Conservation (phyloP, 176 grass and related monocot species). For the Alopecurus myosuroides region DNA sequence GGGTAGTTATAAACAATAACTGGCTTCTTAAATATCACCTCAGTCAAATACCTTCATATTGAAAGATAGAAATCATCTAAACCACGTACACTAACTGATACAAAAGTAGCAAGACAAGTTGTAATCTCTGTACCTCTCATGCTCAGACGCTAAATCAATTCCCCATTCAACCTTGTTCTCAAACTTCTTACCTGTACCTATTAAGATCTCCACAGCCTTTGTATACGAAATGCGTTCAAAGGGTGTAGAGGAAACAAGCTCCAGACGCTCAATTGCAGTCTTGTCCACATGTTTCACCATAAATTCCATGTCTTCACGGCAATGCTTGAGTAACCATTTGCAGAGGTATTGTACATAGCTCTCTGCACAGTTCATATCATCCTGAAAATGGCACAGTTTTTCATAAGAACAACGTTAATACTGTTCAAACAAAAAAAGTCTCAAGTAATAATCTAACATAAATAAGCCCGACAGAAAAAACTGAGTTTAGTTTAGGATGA, state of each 20-base stretch:
- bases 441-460: neutral
- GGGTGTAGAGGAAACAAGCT: constrained; percentile 74
- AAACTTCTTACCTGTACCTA: constrained; percentile 70
- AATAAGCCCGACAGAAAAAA: neutral
- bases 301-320: constrained; percentile 89
- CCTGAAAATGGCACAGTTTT: constrained; percentile 40
- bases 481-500: neutral
- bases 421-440: neutral
- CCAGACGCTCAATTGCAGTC: constrained; percentile 67
- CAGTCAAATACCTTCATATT: constrained; percentile 76
- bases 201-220: constrained; percentile 72
- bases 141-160: constrained; percentile 95
- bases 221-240: constrained; percentile 82
- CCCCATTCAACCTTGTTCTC: constrained; percentile 96
- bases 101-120: constrained; percentile 1
- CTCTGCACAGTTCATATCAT: constrained; percentile 95
- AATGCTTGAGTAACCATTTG: constrained; percentile 85
- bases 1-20: constrained; percentile 99
- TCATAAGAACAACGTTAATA: constrained; percentile 11
- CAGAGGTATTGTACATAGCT: constrained; percentile 86
- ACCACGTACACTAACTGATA: neutral
- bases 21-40: constrained; percentile 96
- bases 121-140: constrained; percentile 61
- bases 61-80: constrained; percentile 12
- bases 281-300: constrained; percentile 87